Conservation (phyloP, 177 flowering plant species). For the Telopea speciosissima region DNA sequence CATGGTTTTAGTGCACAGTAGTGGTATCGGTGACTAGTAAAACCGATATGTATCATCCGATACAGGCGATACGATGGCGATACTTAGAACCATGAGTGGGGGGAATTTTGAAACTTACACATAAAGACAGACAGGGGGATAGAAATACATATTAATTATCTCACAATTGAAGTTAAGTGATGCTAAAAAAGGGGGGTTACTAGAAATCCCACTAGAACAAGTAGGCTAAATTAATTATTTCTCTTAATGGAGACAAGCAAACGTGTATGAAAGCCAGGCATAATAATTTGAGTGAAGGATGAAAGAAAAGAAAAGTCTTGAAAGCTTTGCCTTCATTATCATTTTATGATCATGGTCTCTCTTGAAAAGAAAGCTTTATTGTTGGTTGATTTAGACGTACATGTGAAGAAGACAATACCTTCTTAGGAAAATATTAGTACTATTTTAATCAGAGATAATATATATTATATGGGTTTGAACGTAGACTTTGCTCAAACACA, state of each 20-base stretch:
- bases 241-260: constrained; percentile 20
- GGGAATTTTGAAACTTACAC: constrained; percentile 23
- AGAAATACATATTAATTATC: constrained; percentile 16
- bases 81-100: too few species aligned
- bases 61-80: too few species aligned
- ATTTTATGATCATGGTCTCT: constrained; percentile 31
- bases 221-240: constrained; percentile 9
- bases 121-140: neutral
- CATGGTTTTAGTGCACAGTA: too few species aligned
- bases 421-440: neutral
- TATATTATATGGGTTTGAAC: too few species aligned
- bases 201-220: constrained; percentile 10
- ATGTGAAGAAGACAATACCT: constrained; percentile 13
- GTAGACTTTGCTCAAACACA: too few species aligned
- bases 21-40: too few species aligned
- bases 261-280: constrained; percentile 6
- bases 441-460: too few species aligned
- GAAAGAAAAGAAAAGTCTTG: constrained; percentile 26
- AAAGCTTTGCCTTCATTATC: constrained; percentile 30
- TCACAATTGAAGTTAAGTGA: constrained; percentile 20
- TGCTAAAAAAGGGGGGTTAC: constrained; percentile 18
- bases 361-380: constrained; percentile 47
- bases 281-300: constrained; percentile 32
- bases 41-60: too few species aligned
- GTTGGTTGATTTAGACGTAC: constrained; percentile 28